A percentile compares a stretch with the other conserved stretches of the same genome.
Evolutionary conservation across 352 stramenopile genomes (phyloP).

Genomic region (Pythium scleroteichum): DNA sequence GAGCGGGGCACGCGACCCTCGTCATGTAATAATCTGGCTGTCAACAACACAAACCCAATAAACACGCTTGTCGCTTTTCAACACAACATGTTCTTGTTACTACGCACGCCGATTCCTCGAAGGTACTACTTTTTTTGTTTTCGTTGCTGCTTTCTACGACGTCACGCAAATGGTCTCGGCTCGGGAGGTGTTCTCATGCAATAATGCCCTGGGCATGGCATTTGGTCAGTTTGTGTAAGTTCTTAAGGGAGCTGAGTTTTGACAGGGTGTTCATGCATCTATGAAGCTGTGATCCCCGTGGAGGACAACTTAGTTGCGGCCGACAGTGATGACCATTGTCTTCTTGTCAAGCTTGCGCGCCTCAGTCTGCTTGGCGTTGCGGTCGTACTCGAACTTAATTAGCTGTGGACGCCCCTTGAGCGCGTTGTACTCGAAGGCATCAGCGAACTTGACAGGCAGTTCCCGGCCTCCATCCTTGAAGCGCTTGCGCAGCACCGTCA

Average conservation of each 20-base stretch:
- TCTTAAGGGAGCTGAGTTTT: background rate
- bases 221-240: too few species aligned
- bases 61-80: too few species aligned
- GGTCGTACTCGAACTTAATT: constrained; percentile 74
- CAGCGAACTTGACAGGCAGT: constrained; percentile 62
- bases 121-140: too few species aligned
- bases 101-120: too few species aligned
- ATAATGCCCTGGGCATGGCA: too few species aligned
- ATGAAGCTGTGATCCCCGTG: background rate
- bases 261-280: constrained; percentile 1
- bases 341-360: constrained; percentile 69
- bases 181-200: too few species aligned
- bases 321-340: constrained; percentile 74
- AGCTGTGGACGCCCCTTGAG: constrained; percentile 66
- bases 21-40: constrained; percentile 10
- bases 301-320: constrained; percentile 47
- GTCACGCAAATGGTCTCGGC: too few species aligned
- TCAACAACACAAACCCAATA: background rate
- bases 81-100: too few species aligned
- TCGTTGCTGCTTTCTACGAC: too few species aligned
- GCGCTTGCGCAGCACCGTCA: constrained; percentile 67
- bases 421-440: constrained; percentile 69
- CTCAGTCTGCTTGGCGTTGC: constrained; percentile 57
- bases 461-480: constrained; percentile 61
- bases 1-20: too few species aligned